phyloP scores from a whole-genome alignment of 2,329 filamentous ascomycete species.

The Nigrospora oryzae region DNA sequence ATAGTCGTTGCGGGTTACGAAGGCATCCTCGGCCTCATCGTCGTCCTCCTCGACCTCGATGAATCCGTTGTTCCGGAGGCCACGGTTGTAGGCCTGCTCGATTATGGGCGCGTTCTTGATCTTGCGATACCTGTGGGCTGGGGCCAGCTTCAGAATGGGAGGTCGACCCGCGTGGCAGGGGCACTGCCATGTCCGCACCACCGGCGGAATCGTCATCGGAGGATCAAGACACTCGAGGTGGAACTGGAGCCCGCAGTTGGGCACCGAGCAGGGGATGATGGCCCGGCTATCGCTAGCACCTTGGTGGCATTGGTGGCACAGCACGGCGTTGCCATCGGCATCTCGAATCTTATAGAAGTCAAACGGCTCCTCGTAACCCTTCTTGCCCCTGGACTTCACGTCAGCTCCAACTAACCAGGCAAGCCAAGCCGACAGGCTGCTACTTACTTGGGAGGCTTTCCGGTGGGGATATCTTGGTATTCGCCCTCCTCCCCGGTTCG shows the following conservation, averaged over 20 bases:
- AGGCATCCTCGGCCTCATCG: conserved; percentile 46
- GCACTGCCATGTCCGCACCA: conserved; percentile 75
- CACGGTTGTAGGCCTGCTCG: conserved; percentile 48
- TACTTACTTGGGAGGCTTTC: conserved; percentile 48
- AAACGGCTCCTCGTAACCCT: conserved; percentile 50
- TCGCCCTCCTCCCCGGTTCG: conserved; percentile 68
- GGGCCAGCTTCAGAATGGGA: conserved; percentile 46
- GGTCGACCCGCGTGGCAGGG: conserved; percentile 79
- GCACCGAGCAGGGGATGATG: conserved; percentile 71
- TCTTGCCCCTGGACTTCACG: conserved; percentile 31
- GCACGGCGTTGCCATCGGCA: conserved; percentile 62
- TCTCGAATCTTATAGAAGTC: conserved; percentile 65
- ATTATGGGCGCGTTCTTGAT: conserved; percentile 46
- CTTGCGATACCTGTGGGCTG: conserved; percentile 53
- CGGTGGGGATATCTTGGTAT: conserved; percentile 60
- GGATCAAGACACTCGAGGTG: conserved; percentile 89
- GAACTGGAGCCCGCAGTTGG: conserved; percentile 70
- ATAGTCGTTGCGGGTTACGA: conserved; percentile 50
- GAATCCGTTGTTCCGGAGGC: conserved; percentile 61
- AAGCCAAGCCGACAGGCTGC: conserved; percentile 4
- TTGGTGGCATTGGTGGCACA: conserved; percentile 70
- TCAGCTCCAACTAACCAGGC: conserved; percentile 15
- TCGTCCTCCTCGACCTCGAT: conserved; percentile 60
- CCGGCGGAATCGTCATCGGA: conserved; percentile 70
- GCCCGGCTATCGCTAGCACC: conserved; percentile 55